Conservation (phyloP, 169 alveolate species). For the Ichthyophthirius multifiliis region DNA sequence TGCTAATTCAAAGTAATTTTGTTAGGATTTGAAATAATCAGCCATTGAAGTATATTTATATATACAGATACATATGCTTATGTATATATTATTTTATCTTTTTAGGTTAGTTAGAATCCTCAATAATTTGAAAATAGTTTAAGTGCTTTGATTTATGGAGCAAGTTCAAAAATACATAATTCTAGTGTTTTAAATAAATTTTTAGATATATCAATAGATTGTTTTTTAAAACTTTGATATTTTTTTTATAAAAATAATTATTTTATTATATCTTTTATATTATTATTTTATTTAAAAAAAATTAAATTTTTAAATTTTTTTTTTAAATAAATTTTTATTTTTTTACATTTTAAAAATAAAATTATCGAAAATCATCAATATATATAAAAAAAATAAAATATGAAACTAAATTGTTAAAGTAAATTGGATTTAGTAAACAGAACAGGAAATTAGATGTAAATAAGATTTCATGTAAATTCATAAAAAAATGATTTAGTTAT, state of each 20-base stretch:
- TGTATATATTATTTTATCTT: neutral
- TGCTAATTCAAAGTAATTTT: neutral
- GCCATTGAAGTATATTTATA: neutral
- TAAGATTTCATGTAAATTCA: neutral
- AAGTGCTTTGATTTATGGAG: slow-evolving; percentile 9
- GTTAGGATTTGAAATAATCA: neutral
- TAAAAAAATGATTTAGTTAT: neutral
- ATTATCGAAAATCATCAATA: neutral
- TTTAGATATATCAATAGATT: neutral
- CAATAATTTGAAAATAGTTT: neutral
- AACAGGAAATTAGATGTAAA: neutral
- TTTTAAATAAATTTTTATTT: neutral
- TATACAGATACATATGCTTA: neutral
- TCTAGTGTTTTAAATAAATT: neutral
- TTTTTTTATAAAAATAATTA: neutral
- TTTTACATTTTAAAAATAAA: neutral
- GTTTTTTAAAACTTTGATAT: neutral
- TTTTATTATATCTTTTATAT: no score
- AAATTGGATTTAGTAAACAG: slow-evolving; percentile 1
- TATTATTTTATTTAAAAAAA: neutral
- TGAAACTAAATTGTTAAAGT: neutral
- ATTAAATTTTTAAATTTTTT: neutral
- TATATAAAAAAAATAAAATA: neutral
- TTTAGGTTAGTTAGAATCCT: neutral
- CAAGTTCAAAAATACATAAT: neutral